A percentile compares a stretch with the other conserved stretches of the same genome.
These are phyloP conservation scores for Sporodiniella umbellata DNA, from an alignment of 371 early-diverging fungal species.

Conservation along the genomic window DNA sequence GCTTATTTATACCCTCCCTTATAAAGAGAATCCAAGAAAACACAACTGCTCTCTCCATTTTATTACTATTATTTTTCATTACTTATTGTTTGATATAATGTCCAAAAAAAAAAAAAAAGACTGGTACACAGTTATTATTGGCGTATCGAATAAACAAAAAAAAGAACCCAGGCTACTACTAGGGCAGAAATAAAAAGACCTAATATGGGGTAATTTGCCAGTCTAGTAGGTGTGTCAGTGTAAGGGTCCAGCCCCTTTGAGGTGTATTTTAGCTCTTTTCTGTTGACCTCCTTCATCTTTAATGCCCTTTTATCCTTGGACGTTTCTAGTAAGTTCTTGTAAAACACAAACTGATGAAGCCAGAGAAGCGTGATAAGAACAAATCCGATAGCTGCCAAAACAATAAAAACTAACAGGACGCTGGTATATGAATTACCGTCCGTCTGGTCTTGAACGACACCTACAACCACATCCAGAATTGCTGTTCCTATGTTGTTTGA, in stretches of 20 bases:
- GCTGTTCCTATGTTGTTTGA: conserved; percentile 47
- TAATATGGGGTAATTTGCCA: conserved; percentile 23
- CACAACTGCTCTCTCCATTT: no score
- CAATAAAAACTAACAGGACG: conserved; percentile 40
- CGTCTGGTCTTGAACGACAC: conserved; percentile 50
- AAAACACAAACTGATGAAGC: conserved; percentile 26
- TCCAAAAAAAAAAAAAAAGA: background rate
- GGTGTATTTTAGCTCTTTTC: conserved; percentile 29
- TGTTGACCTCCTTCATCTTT: conserved; percentile 43
- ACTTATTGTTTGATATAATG: background rate
- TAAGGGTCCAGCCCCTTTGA: conserved; percentile 37
- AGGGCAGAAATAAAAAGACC: conserved; percentile 22
- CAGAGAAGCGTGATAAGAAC: conserved; percentile 26
- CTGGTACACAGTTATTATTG: conserved; percentile 3
- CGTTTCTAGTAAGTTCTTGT: conserved; percentile 31
- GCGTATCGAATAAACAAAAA: conserved; percentile 44
- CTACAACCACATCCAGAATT: conserved; percentile 48
- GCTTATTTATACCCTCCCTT: background rate
- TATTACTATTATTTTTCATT: no score
- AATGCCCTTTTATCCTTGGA: conserved; percentile 25
- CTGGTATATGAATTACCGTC: conserved; percentile 28
- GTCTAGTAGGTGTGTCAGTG: conserved; percentile 10
- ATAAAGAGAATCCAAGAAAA: no score
- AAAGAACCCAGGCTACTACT: conserved; percentile 42
- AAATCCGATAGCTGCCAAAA: conserved; percentile 33